Evolutionary conservation across 202 grass and related monocot species (phyloP), one percentile per base, ranked within the genome.

Genomic region (Brachypodium distachyon): DNA sequence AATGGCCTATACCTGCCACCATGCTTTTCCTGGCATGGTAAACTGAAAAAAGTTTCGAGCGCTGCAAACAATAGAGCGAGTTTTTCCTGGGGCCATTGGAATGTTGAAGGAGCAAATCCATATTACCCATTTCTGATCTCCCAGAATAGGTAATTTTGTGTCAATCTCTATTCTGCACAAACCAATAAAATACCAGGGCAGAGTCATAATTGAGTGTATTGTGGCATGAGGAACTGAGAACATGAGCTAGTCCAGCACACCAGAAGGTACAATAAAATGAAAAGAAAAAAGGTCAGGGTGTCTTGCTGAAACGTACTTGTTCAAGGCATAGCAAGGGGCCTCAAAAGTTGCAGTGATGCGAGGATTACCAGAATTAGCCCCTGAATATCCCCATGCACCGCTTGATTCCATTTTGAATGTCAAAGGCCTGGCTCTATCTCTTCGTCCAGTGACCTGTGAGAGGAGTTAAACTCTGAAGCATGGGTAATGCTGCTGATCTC

Each of bases 31-130:
- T 21, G 91, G 95, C 95, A 98, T 92, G 21, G 89, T 86, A 80
- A 98, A 95, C 58, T 82, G 91, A 59, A 98, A 94, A 82, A 98
- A 95, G 77, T 98, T 98, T 6, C 91, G 89, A 77, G 91, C 95
- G 9, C 95, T 98, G 19, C 91, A 94, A 57, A 98, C 95, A 78
- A 98, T 98, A 55, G 91, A 98, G 62, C 95, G 95, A 52, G 91
- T 98, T 71, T 98, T 98, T 19, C 95, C 95, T 37, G 91, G 95
- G 23, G 91, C 85, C 95, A 98, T 95, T 52, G 95, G 95, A 67
- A 98, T 94, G 80, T 98, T 98, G 67, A 95, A 98, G 39, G 95
- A 98, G 72, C 95, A 98, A 66, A 98, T 98, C 95, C 95, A 98
- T 90, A 98, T 86, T 22, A 92, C 87, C 95, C 95, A 98, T 77